These are phyloP conservation scores for Quillaja saponaria DNA, from an alignment of 306 rosid genomes.

Conservation along the genomic window DNA sequence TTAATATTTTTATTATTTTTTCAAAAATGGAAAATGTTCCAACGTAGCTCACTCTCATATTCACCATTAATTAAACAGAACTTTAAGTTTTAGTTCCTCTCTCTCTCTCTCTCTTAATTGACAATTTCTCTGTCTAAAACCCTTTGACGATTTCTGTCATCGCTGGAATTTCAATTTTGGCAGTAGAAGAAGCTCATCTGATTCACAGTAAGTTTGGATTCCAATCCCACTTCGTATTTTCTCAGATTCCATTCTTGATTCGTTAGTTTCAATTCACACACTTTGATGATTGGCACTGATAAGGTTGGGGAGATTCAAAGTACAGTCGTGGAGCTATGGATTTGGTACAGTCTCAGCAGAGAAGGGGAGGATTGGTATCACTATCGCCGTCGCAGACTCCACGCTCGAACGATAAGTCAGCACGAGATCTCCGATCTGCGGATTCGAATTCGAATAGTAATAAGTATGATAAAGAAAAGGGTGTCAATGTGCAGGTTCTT, in stretches of 20 bases:
- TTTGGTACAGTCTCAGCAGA: slow-evolving; percentile 54
- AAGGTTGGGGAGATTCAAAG: slow-evolving; percentile 16
- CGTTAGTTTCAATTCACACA: slow-evolving; percentile 50
- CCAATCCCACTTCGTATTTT: not conserved
- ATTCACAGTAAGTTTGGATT: slow-evolving; percentile 43
- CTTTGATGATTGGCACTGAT: slow-evolving; percentile 27
- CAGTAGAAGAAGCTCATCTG: slow-evolving; percentile 22
- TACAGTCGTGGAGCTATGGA: slow-evolving; percentile 47
- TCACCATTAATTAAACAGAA: slow-evolving; percentile 19
- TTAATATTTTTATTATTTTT: not conserved
- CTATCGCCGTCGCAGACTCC: slow-evolving; percentile 95
- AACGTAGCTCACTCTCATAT: slow-evolving; percentile 20
- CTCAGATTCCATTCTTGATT: slow-evolving; percentile 3
- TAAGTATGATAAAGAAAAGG: slow-evolving; percentile 85
- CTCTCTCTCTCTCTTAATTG: slow-evolving; percentile 24
- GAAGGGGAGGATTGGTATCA: slow-evolving; percentile 80
- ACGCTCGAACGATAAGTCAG: slow-evolving; percentile 75
- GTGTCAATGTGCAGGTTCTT: slow-evolving; percentile 97
- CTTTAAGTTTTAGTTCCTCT: slow-evolving; percentile 22
- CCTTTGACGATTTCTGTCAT: slow-evolving; percentile 28
- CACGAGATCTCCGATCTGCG: slow-evolving; percentile 94
- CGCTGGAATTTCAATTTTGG: slow-evolving; percentile 36
- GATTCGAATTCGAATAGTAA: slow-evolving; percentile 74
- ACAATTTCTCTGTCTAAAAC: slow-evolving; percentile 5
- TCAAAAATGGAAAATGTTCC: slow-evolving; percentile 13